phyloP scores from a whole-genome alignment of 2,329 filamentous ascomycete species.

The Triangularia verruculosa region DNA sequence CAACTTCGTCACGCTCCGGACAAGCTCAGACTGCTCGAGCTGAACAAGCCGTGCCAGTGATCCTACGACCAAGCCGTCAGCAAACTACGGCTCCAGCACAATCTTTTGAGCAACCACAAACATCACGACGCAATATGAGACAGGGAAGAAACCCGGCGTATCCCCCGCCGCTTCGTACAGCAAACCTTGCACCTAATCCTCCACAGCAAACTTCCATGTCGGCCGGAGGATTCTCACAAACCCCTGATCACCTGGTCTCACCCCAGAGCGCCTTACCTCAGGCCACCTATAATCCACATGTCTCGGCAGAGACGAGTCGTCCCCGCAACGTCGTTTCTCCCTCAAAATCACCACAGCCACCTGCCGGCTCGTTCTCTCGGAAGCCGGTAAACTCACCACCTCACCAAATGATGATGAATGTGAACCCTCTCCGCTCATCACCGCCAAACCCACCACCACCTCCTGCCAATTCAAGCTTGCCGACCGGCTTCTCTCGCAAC shows the following conservation, averaged over 20 bases:
- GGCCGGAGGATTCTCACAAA: background rate
- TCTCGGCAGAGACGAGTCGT: background rate
- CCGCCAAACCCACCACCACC: conserved; percentile 2
- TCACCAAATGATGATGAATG: background rate
- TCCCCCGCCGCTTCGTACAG: background rate
- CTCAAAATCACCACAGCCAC: background rate
- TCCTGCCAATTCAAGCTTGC: background rate
- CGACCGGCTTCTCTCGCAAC: background rate
- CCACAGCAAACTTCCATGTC: background rate
- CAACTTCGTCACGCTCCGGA: conserved; percentile 11
- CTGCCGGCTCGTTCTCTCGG: background rate
- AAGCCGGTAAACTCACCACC: conserved; percentile 4
- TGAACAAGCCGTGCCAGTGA: background rate
- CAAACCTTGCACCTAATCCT: background rate
- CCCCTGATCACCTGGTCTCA: background rate
- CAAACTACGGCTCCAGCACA: conserved; percentile 7
- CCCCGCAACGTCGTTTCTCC: conserved; percentile 6
- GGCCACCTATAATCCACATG: background rate
- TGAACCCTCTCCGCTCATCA: conserved; percentile 2
- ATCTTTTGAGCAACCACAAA: background rate
- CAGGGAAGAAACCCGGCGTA: background rate
- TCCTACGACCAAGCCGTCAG: background rate
- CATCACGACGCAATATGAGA: background rate
- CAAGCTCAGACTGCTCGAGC: conserved; percentile 1
- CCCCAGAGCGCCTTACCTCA: background rate